phyloP scores from a whole-genome alignment of 2,329 filamentous ascomycete genomes.

The Coniochaeta prunicola region DNA sequence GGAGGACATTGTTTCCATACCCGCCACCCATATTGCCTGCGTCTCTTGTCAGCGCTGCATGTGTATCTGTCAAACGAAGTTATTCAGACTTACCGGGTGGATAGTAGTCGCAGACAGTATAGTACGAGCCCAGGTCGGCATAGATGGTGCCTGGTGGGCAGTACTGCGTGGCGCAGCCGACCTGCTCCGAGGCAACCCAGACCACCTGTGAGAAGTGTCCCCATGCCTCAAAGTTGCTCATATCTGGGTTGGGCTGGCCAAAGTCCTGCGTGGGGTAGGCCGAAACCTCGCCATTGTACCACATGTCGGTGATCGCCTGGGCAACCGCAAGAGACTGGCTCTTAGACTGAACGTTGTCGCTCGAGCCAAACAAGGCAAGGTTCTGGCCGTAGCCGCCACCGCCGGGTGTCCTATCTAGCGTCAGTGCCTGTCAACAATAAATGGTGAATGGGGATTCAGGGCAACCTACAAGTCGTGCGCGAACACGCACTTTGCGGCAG shows the following conservation, averaged over 20 bases:
- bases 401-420: constrained; percentile 39
- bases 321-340: constrained; percentile 50
- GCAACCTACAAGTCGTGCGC: constrained; percentile 65
- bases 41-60: constrained; percentile 9
- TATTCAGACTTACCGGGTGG: constrained; percentile 52
- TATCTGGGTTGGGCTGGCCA: constrained; percentile 50
- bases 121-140: constrained; percentile 49
- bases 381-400: constrained; percentile 80
- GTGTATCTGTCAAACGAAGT: too few relatives aligned
- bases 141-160: constrained; percentile 45
- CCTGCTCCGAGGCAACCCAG: constrained; percentile 53
- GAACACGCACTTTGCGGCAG: constrained; percentile 64
- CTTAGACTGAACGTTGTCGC: constrained; percentile 26
- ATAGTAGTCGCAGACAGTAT: constrained; percentile 85
- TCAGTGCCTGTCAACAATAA: not conserved
- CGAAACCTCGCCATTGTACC: constrained; percentile 77
- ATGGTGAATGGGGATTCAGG: not conserved
- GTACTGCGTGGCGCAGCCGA: constrained; percentile 56
- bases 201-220: constrained; percentile 74
- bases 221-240: constrained; percentile 55
- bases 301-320: constrained; percentile 68
- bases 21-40: constrained; percentile 45
- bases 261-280: constrained; percentile 50
- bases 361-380: constrained; percentile 59
- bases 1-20: constrained; percentile 42